Base-by-base conservation (phyloP, 805 yeast species). In the Huiozyma naganishii region DNA sequence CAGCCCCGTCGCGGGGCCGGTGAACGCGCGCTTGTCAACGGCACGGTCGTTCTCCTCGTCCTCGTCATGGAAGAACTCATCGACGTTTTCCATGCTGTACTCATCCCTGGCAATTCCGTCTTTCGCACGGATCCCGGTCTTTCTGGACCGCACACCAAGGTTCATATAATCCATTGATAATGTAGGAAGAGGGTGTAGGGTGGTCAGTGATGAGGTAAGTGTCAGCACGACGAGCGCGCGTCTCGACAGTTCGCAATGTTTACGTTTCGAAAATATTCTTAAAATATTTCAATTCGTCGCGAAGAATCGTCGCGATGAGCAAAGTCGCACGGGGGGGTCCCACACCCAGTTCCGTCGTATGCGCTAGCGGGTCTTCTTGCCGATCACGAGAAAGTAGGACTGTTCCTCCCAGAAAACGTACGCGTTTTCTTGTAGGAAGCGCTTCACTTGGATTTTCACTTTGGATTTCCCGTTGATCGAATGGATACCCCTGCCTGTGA, bases 401-500 rank as follows among this genome's bases (percentile, higher is more conserved):
- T 64, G 49, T 5, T 66, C 65, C 44, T 79, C 86, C 4, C 66
- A 66, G 49, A 59, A 79, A 2, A 69, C 44, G 52, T 67, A 83
- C 0, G 57, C 55, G 5, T 65, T 52, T 0, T 47, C 46, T 3
- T 47, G 51, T 36, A 83, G 62, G 48, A 64, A 58, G 13, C 58
- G 64, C 38, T 62, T 59, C 3, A 80, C 74, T 2, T 69, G 53
- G 1, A 48, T 58, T 45, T 69, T 68, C 12, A 83, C 68, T 46
- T 65, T 71, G 1, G 83, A 67, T 1, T 64, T 54, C 0, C 87
- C 85, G 5, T 73, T 76, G 1, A 56, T 66, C 39, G 85, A 79
- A 57, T 83, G 92, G 6, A 79, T 52, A 0, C 92, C 92, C 49
- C 85, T 61, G 0, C 92, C 90, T 0, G 90, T 80, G 9, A 82